These are phyloP conservation scores for Pseudonitzschia multiseries DNA, from an alignment of 108 stramenopile species.

Conservation along the genomic window DNA sequence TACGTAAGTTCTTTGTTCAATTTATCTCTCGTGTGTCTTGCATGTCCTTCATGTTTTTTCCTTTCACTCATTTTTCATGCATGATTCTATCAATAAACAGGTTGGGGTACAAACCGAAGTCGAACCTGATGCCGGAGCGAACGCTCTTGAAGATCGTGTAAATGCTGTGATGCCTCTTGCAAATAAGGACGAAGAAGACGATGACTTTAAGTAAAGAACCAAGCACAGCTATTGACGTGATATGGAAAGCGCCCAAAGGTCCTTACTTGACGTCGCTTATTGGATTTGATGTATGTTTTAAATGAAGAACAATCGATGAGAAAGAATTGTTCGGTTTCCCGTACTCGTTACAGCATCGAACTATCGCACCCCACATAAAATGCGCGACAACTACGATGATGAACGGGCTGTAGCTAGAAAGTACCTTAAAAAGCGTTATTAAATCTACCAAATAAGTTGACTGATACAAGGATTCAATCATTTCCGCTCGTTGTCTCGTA, in stretches of 20 bases:
- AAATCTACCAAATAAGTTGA: too few species aligned
- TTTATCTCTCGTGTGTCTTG: slow-evolving; percentile 3
- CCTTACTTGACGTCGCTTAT: too few species aligned
- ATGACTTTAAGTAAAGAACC: not conserved
- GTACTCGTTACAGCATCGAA: too few species aligned
- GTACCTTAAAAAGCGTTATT: too few species aligned
- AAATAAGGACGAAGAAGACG: slow-evolving; percentile 44
- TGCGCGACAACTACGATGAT: too few species aligned
- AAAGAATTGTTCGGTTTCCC: too few species aligned
- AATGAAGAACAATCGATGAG: too few species aligned
- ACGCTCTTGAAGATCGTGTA: slow-evolving; percentile 81
- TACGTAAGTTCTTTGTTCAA: slow-evolving; percentile 69
- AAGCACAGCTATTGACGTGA: not conserved
- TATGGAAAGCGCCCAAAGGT: not conserved
- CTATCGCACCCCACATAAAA: too few species aligned
- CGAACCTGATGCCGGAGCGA: slow-evolving; percentile 73
- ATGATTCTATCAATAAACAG: slow-evolving; percentile 28
- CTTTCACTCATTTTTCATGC: not conserved
- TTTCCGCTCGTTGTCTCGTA: too few species aligned
- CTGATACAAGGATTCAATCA: too few species aligned
- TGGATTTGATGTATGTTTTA: too few species aligned
- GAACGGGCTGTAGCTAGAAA: too few species aligned
- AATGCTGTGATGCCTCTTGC: slow-evolving; percentile 75
- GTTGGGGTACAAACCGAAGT: slow-evolving; percentile 90
- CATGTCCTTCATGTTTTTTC: not conserved